Base-by-base conservation (phyloP, 352 stramenopile species). In the Globisporangium cystogenes region DNA sequence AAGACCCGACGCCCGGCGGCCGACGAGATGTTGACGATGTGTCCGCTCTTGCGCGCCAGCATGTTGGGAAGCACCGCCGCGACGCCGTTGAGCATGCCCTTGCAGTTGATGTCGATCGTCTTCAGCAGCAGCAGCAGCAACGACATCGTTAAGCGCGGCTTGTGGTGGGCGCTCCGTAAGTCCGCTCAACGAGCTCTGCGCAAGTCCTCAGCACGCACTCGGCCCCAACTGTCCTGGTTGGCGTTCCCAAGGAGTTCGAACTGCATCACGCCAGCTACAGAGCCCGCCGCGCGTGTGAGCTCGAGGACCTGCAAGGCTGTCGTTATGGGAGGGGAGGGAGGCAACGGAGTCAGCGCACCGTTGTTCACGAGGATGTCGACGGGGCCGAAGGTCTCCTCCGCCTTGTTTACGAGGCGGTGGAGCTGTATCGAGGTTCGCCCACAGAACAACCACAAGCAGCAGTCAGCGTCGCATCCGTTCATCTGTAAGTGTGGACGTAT, bases 41-140 rank as follows among this genome's bases (percentile, higher is more conserved):
- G 84, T 12, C 84, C 82, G 16, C 51, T 64, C 65, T 89, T 87
- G 20, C 77, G 77, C 46, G 67, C 72, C 36, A 93, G 52, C 79
- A 94, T 90, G 33, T 84, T 68, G 2, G 77, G 76, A 24, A 91
- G 64, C 37, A 87, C 80, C 7, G 72, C 72, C 0, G 74, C 86
- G 58, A 97, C 81, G n/a, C 86, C 87, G 64, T 97, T 93, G 53
- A 97, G 78, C 20, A 84, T 75, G 29, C 90, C 92, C 60, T 96
- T 97, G 74, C 86, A 97, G 68, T 98, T 98, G 43, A 97, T 88
- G 65, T 97, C 90, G 43, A 98, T 86, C 14, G 82, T 95, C 60
- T 82, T 39, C 21, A 36, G 15, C 24, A 20, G 21, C 10, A 43
- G 18, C 16, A 24, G 10, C 18, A 52, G 39, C 7, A 24, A 18